Base-by-base conservation (phyloP, 129 eudicot genomes). In the Escallonia herrerae region DNA sequence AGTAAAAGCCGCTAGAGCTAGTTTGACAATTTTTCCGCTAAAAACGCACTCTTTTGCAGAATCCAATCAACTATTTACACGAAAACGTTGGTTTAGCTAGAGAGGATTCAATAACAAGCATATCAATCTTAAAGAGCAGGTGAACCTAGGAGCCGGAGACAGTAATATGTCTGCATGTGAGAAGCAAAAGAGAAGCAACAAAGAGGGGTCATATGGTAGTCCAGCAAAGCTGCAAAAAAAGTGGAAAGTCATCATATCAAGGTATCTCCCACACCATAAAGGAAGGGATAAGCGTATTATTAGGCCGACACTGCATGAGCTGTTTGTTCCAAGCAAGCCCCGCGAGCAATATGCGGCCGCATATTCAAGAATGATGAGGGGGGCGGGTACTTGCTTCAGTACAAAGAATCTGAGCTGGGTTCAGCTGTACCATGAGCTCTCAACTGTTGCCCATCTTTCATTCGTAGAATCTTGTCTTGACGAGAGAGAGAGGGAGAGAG, bases 341-440 rank as follows among this genome's bases (percentile, higher is more conserved):
- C 15, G 56, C 39, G 39, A 63, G 77, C 60, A 70, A 74, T 46
- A 65, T 68, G 62, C 42, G 58, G 58, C 6, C 6, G 58, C 9
- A 2, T 56, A 33, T 22, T 22, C 33, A 53, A 49, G 3, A 49
- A 49, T 53, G 14, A 53, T 7, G 14, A 11, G 13, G 67, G 2
- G 15, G 6, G 73, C 13, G 79, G 46, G 77, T 56, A 63, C 43
- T 60, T 57, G 74, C 72, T 82, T 77, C 72, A 66, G 74, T 77
- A 46, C 70, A 71, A 74, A 74, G 83, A 67, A 82, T 77, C 81
- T 78, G 64, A 76, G 64, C 64, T 72, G 56, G 47, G 42, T 61
- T 60, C 50, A 41, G 4, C 60, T 39, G 8, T 14, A 22, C 33
- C 33, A 22, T 22, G 12, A 13, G 15, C 51, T 11, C 44, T 7